Base-by-base conservation (phyloP, 1,284 basidiomycete species). In the Malassezia globosa region DNA sequence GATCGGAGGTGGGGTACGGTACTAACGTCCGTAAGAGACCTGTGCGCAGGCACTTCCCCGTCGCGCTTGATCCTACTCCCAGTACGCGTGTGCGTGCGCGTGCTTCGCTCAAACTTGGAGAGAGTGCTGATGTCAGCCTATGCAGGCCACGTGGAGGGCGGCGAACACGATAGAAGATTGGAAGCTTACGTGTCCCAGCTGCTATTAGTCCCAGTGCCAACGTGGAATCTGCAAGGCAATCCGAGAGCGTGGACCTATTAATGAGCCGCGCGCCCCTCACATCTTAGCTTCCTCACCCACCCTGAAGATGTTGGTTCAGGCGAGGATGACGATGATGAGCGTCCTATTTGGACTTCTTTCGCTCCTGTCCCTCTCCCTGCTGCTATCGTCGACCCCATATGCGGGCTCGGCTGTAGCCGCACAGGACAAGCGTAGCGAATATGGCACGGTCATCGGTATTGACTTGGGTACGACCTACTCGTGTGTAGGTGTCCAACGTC, bases 401-500 rank as follows among this genome's bases (percentile, higher is more conserved):
- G 58, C 54, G 19, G 56, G 61, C 33, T 54, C 59, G 48, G 65
- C 64, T 41, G 63, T 66, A 46, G 57, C 63, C 23, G 64, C 61
- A 26, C 50, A 62, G 33, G 61, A 68, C 55, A 66, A 64, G 59
- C 59, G 62, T 39, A 59, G 54, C 46, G 63, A 72, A 42, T 89
- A 87, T 74, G 89, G 89, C 55, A 84, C 84, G 37, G 89, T 95
- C 40, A 94, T 94, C 73, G 89, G 77, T 74, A 78, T 79, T 66
- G 76, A 86, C 84, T 64, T 61, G 81, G 78, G 31, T 70, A 79
- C 77, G n/a, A 79, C 78, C 14, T 70, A 65, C 59, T 65, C 65
- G 21, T 64, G 59, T 55, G 60, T 56, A 37, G 87, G 88, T 78
- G 86, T 95, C 48, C 86, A 89, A 75, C 83, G 84, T 52, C 83